These are phyloP conservation scores for Dactylonectria macrodidyma DNA, from an alignment of 2,329 filamentous ascomycete genomes.

Conservation along the genomic window DNA sequence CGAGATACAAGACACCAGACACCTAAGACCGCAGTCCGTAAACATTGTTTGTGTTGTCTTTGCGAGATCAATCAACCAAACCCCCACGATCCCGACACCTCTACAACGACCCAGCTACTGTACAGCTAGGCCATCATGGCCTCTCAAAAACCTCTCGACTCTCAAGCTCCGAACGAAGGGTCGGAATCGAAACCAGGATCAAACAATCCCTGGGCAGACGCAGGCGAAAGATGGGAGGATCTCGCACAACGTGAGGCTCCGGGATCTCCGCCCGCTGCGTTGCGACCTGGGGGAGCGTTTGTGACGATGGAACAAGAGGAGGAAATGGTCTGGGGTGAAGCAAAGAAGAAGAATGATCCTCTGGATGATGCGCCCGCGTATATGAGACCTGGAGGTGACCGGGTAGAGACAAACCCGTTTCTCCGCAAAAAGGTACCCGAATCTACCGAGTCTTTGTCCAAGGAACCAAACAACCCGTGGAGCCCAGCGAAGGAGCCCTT, in stretches of 20 bases:
- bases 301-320: conserved; percentile 44
- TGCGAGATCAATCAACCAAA: conserved; percentile 22
- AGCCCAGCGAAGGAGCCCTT: conserved; percentile 43
- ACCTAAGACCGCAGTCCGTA: no score
- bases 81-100: no score
- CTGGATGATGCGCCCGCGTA: conserved; percentile 49
- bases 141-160: conserved; percentile 25
- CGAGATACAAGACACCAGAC: neutral
- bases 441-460: conserved; percentile 56
- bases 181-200: conserved; percentile 32
- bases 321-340: conserved; percentile 52
- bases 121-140: conserved; percentile 26
- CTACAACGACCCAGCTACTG: no score
- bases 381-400: conserved; percentile 52
- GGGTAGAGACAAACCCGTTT: conserved; percentile 68
- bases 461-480: conserved; percentile 59
- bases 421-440: conserved; percentile 61
- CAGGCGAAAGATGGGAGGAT: conserved; percentile 44
- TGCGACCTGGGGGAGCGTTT: conserved; percentile 51
- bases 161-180: conserved; percentile 17
- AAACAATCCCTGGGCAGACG: conserved; percentile 47
- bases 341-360: conserved; percentile 33
- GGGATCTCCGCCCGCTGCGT: conserved; percentile 41
- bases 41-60: neutral
- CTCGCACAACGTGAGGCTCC: conserved; percentile 35